Base-by-base conservation (phyloP, 192 early-diverging fungal genomes). In the Chytriomyces hyalinus region DNA sequence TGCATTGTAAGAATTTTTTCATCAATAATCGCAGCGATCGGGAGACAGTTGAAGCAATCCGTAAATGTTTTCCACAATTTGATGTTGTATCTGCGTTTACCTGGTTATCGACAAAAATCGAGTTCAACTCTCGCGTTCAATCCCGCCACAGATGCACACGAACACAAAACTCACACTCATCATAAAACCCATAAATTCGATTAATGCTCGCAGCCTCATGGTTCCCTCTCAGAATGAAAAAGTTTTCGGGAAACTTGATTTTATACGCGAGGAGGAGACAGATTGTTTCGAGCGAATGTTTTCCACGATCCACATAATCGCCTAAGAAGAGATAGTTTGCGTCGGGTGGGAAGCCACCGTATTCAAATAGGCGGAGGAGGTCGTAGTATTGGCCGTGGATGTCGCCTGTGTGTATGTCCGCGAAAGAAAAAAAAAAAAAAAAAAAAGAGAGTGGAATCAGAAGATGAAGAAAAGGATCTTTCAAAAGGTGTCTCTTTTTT, bases 171-270 rank as follows among this genome's bases (percentile, higher is more conserved):
- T 81, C 84, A 96, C 97, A 96, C 83, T 98, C 97, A 81, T 98
- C 87, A 82, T 97, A 98, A 85, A 98, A 98, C 36, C 97, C 97
- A 83, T 98, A 98, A 80, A 98, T 97, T 73, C 95, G 89, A 87
- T 96, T 97, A 78, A 96, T 95, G 78, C 93, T 94, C 6, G 97
- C 97, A 78, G 94, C 95, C 83, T 99, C 97, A 83, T 99, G 97
- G 85, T 99, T 99, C 65, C 97, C 97, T 80, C 97, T 92, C 74
- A 99, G 88, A 79, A 99, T 95, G 87, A 99, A 99, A 83, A 99
- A 99, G 90, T 99, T 99, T 74, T 97, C 97, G 3, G 96, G 97
- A 84, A 95, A 99, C 89, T 99, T 99, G 91, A 99, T 99, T 83
- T 99, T 98, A 90, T 98, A 98, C 24, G 96, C 95, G 50, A 98